Evolutionary conservation across 495 filamentous ascomycete genomes (phyloP), one percentile per base, ranked within the genome.

Genomic region (Stereocaulon alpinum): DNA sequence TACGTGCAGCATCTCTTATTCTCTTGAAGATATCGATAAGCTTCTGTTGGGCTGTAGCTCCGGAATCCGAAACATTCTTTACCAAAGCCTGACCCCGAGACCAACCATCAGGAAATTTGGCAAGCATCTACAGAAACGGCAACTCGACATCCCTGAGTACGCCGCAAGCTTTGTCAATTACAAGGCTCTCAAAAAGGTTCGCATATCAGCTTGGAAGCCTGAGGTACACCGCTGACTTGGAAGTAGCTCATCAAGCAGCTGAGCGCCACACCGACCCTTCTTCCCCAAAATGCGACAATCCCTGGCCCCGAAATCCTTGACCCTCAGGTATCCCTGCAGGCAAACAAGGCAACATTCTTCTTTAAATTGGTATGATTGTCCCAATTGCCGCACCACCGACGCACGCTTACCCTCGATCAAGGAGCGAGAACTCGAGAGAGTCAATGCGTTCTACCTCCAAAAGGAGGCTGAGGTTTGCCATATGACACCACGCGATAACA

Each of bases 131-230:
- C 94, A 96, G 76, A 95, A 93, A 79, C 85, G 91, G 71, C 92
- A 97, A 77, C 89, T 98, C 66, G 93, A 98, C 73, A 88, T 98
- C 40, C 93, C 93, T 40, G 93, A 98, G 80, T 98, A 98, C 86
- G 93, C 92, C 50, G 89, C 92, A 53, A 95, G 89, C 74, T 97
- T 98, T 70, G 91, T 97, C 54, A 96, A 98, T 74, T 98, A 98
- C 76, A 98, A 98, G 76, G 92, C 89, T 57, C 78, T 98, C 63
- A 98, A 98, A 73, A 96, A 97, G 87, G 93, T 96, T 32, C 18
- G 3, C 15, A 55, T 63, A 29, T 17, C 37, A 9, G 15, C 11
- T 49, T 40, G 20, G 32, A 37, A 45, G 42, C 17, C 6, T 43
- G 37, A n/a, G 27, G 14, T 29, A 32, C 7, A 6, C 30, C 9